Percentiles rank a stretch among this genome's conserved stretches.
Conservation (phyloP, 1,284 basidiomycete species). For the Takashimella koratensis region DNA sequence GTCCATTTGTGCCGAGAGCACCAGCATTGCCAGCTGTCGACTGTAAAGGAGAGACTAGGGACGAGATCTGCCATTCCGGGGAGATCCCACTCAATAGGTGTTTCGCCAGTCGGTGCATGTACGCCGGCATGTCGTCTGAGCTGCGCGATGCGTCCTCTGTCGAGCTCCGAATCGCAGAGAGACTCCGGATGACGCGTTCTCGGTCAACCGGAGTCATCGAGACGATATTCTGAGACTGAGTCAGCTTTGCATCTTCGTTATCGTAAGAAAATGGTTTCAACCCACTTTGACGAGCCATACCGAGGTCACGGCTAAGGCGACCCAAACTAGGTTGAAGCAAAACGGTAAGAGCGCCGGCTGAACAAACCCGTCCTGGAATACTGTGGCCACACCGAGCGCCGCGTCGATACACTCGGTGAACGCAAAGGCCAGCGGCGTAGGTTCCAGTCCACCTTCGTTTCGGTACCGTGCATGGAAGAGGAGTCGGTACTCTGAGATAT, state of each 20-base stretch:
- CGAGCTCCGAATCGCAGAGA: slow-evolving; percentile 15
- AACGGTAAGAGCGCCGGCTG: slow-evolving; percentile 21
- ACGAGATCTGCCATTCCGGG: slow-evolving; percentile 6
- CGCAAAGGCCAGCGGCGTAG: slow-evolving; percentile 14
- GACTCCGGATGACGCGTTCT: slow-evolving; percentile 12
- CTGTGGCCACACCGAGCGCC: slow-evolving; percentile 18
- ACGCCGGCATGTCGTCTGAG: slow-evolving; percentile 29
- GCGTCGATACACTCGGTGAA: slow-evolving; percentile 22
- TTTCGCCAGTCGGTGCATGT: slow-evolving; percentile 26
- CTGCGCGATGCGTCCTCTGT: slow-evolving; percentile 17
- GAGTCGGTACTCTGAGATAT: slow-evolving; percentile 27
- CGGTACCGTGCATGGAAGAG: slow-evolving; percentile 21
- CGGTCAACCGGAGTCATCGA: slow-evolving; percentile 23
- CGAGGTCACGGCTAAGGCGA: slow-evolving; percentile 20
- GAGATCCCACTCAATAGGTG: slow-evolving; percentile 20
- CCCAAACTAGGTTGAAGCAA: slow-evolving; percentile 25
- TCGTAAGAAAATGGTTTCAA: too few relatives aligned
- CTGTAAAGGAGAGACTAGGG: neutral
- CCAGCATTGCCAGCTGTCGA: neutral
- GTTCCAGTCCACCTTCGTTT: slow-evolving; percentile 14
- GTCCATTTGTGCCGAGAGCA: neutral
- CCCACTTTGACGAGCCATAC: slow-evolving; percentile 29
- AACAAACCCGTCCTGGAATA: slow-evolving; percentile 23
- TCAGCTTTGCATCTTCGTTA: too few relatives aligned
- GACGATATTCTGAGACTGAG: slow-evolving; percentile 31